A percentile compares a stretch with the other conserved stretches of the same genome.
These are phyloP conservation scores for Paxillus rubicundulus DNA, from an alignment of 768 basidiomycete species.

Conservation along the genomic window DNA sequence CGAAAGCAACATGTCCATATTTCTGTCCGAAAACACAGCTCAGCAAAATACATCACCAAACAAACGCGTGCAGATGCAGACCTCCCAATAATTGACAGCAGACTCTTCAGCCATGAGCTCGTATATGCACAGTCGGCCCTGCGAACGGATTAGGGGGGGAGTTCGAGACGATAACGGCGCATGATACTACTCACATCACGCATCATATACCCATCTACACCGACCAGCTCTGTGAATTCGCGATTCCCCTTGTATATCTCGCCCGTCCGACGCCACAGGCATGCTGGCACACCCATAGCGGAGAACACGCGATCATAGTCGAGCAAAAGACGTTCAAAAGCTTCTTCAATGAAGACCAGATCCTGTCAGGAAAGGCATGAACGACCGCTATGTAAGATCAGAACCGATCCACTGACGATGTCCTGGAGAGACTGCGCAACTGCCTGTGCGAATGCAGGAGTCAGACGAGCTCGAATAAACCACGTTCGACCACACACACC, in stretches of 20 bases:
- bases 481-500: constrained; percentile 38
- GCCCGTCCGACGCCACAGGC: constrained; percentile 93
- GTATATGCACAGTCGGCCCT: constrained; percentile 93
- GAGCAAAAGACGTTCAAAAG: constrained; percentile 90
- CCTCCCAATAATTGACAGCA: constrained; percentile 98
- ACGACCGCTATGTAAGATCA: background rate
- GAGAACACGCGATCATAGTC: constrained; percentile 95
- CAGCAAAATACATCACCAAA: background rate
- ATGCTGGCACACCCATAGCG: constrained; percentile 96
- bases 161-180: background rate
- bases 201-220: constrained; percentile 83
- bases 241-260: constrained; percentile 99
- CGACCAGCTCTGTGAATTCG: constrained; percentile 89
- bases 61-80: constrained; percentile 29
- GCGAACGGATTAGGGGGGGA: constrained; percentile 1
- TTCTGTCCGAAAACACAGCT: constrained; percentile 49
- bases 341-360: constrained; percentile 96
- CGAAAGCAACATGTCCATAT: constrained; percentile 92
- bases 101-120: constrained; percentile 98
- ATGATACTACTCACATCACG: constrained; percentile 60
- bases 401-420: constrained; percentile 45
- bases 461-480: background rate
- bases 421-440: constrained; percentile 84
- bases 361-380: constrained; percentile 47
- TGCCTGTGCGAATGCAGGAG: constrained; percentile 39